Base-by-base conservation (phyloP, 768 basidiomycete genomes). In the Pleurotus salmoneostramineus region DNA sequence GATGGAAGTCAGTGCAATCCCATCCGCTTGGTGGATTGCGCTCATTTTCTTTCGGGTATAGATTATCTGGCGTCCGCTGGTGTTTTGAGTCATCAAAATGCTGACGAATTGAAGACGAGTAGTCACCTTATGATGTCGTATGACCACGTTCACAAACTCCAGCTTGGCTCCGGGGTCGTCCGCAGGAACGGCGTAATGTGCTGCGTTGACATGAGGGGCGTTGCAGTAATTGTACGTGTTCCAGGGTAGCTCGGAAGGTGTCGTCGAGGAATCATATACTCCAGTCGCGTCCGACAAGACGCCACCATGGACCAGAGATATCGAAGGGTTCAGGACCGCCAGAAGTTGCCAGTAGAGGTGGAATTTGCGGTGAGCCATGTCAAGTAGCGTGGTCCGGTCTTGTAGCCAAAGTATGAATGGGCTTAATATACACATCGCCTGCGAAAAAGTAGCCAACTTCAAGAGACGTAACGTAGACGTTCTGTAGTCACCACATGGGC, bases 171-270 rank as follows among this genome's bases (percentile, higher is more conserved):
- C 56, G 6, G 31, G 10, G 3, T 31, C 46, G 42, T 40, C 51
- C 10, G 27, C 6, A n/a, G 61, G 61, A 46, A 14, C 15, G 10
- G 37, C 6, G 44, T 62, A 62, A 46, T 62, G 59, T 15, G 52
- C 45, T 4, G 50, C 35, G 42, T 62, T 62, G 32, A 62, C 61
- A 36, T 62, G 61, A 3, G 61, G 61, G 2, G 61, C 58, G 40
- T 62, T 62, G 59, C 61, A 62, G 48, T 62, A 62, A 48, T 62
- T 62, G 56, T 62, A 62, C 6, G 61, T 62, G 45, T 60, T 58
- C 61, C 61, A 62, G 15, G 59, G 61, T 3, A 62, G 51, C 14
- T 52, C 21, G 32, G 34, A 42, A 14, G 61, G 61, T 3, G 61
- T 62, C 5, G 36, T 56, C 5, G 61, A 62, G 45, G 50, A 36